phyloP scores from a whole-genome alignment of 2,329 filamentous ascomycete species.

The Calonectria pseudoturangicola region DNA sequence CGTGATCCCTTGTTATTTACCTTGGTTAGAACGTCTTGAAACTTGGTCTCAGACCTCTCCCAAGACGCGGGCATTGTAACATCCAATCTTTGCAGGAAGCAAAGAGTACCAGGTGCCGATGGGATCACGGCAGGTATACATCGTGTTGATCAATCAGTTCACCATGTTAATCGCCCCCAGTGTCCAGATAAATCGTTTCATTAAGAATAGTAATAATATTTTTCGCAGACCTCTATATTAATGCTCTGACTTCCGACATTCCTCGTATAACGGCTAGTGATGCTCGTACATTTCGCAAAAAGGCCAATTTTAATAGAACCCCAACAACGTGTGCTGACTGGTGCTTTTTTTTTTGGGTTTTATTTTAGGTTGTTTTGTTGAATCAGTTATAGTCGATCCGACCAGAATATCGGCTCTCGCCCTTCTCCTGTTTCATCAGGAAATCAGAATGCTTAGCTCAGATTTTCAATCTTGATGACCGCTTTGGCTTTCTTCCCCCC shows the following conservation, averaged over 20 bases:
- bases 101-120: too few relatives aligned
- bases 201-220: slow-evolving; percentile 6
- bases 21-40: too few relatives aligned
- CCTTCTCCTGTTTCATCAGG: background rate
- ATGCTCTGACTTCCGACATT: background rate
- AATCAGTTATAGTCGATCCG: background rate
- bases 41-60: too few relatives aligned
- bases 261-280: background rate
- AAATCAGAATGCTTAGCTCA: background rate
- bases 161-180: too few relatives aligned
- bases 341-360: background rate
- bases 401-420: background rate
- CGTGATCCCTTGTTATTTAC: too few relatives aligned
- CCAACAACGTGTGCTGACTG: background rate
- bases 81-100: too few relatives aligned
- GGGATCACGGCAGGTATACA: too few relatives aligned
- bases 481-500: background rate
- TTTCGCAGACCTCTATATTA: slow-evolving; percentile 26
- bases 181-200: background rate
- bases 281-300: background rate
- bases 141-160: too few relatives aligned
- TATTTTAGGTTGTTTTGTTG: background rate
- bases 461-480: background rate
- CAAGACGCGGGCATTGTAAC: too few relatives aligned
- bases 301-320: background rate